Evolutionary conservation across 805 yeast species (phyloP), one percentile per base, ranked within the genome.

Genomic region (Tetrapisispora iriomotensis): DNA sequence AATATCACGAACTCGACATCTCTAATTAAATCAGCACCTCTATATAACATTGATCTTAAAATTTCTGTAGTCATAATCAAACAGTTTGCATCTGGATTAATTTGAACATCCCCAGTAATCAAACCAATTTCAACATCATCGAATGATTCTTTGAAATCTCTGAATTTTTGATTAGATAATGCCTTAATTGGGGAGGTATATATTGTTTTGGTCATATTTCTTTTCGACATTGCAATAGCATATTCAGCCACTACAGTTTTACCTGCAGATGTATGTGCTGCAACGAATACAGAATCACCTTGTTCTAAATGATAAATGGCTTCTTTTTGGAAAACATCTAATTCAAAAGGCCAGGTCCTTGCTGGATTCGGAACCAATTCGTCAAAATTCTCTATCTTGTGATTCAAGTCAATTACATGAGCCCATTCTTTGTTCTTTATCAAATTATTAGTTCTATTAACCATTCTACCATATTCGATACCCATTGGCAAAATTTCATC

Each of bases 241-340:
- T 90, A 90, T 58, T 90, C 98, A 0, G 98, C 98, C 20, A 92
- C 95, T 3, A 90, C 98, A 0, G 98, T 90, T 56, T 90, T 90
- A 63, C 98, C 98, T 0, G 98, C 98, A 3, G 97, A 90, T 0
- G 98, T 90, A 60, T 90, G 98, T 0, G 99, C 99, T 3, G 97
- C 97, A 3, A 92, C 95, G 62, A 92, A 92, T 3, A 92, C 99
- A 7, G 97, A 90, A 55, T 92, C 98, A 28, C 97, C 97, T 60
- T 87, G 95, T 55, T 92, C 99, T 44, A 92, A 67, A 61, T 88
- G 97, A 55, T 83, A 92, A 0, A 92, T 82, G 0, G 99, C 98
- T 62, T 92, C 97, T 55, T 92, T 87, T 58, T 92, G 99, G 63
- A 92, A 92, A 25, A 82, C 79, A 63, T 92, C 99, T 34, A 92